Base-by-base conservation (phyloP, 768 basidiomycete genomes). In the Serpula lacrymans region DNA sequence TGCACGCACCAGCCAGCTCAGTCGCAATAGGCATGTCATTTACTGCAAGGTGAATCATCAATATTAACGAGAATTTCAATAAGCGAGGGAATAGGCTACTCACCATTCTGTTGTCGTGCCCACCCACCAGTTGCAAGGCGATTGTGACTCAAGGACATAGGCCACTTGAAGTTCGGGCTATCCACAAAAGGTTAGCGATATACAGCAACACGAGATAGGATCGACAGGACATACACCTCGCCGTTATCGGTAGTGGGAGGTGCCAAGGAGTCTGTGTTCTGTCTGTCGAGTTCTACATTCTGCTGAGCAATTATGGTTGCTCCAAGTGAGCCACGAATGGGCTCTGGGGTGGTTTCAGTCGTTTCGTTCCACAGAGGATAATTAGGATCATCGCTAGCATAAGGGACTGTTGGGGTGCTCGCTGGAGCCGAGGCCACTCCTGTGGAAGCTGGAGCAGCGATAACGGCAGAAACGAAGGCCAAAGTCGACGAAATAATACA, bases 181-280 rank as follows among this genome's bases (percentile, higher is more conserved):
- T 23, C 22, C n/a, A 5, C 24, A 28, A 5, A 22, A 17, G 7
- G 5, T 45, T 7, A 45, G 28, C 14, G 21, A 32, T 37, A 23
- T 37, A n/a, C 30, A 6, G 20, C 32, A 30, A 34, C 5, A 13
- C 20, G 12, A 21, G 16, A 17, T 28, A 29, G 11, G 31, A 26
- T 37, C 21, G 27, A 28, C 21, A 8, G 5, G 10, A 49, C 69
- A 35, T 42, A 66, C 70, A 85, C 62, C 17, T 43, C 45, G 10
- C 83, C 82, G 17, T 63, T 51, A 50, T 86, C 84, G 0, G 84
- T 83, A 5, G 69, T 71, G 3, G 84, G 84, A 31, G 80, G 78
- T 8, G 77, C 77, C 1, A 84, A 48, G 4, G 66, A 39, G 37
- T 84, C 76, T 7, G 79, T 65, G 37, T 82, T 80, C 55, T 84